Evolutionary conservation across 768 basidiomycete species (phyloP).

Genomic region (Fistulinella prunicolor): DNA sequence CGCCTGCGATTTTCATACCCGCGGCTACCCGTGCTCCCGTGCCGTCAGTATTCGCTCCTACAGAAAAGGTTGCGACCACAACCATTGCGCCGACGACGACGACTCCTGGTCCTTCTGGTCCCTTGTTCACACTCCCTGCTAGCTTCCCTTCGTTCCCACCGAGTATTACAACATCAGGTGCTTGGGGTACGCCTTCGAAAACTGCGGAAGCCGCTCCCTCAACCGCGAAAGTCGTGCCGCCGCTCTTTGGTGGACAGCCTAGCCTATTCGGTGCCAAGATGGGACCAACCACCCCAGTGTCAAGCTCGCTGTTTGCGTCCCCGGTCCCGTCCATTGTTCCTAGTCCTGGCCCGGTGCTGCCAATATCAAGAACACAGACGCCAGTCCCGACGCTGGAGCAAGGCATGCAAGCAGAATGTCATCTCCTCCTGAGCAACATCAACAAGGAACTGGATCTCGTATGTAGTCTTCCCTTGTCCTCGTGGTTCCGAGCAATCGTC

Average conservation of each 20-base stretch:
- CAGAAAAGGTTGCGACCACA: background rate
- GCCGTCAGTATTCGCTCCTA: background rate
- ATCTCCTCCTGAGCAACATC: constrained; percentile 44
- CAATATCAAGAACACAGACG: background rate
- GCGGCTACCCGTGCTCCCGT: background rate
- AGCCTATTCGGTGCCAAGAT: constrained; percentile 4
- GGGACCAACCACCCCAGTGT: background rate
- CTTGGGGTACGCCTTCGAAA: constrained; percentile 9
- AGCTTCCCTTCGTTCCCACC: constrained; percentile 10
- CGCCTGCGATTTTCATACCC: constrained; percentile 6
- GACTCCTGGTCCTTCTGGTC: background rate
- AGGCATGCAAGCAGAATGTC: constrained; percentile 69
- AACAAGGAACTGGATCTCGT: constrained; percentile 58
- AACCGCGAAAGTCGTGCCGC: constrained; percentile 1
- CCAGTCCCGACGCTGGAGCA: constrained; percentile 38
- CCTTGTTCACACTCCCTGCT: constrained; percentile 11
- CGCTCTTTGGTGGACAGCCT: constrained; percentile 13
- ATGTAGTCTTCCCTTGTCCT: constrained; percentile 26
- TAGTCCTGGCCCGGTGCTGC: constrained; percentile 3
- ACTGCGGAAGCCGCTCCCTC: background rate
- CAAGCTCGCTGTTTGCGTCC: constrained; percentile 4
- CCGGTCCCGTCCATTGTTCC: background rate
- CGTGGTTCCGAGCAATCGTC: background rate
- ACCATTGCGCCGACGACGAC: constrained; percentile 5
- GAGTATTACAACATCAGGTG: background rate